Base-by-base conservation (phyloP, 306 rosid genomes). In the Castanopsis chinensis region DNA sequence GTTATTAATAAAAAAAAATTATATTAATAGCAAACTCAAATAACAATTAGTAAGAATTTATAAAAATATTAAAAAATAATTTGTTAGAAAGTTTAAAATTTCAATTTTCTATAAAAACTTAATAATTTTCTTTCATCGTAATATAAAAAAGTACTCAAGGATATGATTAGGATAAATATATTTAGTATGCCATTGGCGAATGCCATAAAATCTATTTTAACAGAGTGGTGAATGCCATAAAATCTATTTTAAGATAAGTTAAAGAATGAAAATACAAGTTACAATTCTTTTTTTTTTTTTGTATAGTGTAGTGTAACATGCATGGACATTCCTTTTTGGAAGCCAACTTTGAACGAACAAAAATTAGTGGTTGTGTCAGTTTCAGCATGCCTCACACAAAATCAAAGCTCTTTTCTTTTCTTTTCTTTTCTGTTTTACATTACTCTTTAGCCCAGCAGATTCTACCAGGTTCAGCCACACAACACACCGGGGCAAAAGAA, bases 331-430 rank as follows among this genome's bases (percentile, higher is more conserved):
- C 73, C 73, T 41, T 87, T 83, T 74, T 71, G 52, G 86, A 76
- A 77, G 83, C 73, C 20, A 78, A 83, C 81, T 88, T 88, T 72
- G 77, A 69, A 82, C 60, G 77, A 92, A 91, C 92, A 85, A 84
- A 78, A 77, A 28, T 75, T 86, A 91, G 96, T 92, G 97, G 95
- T 56, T 61, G 83, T 80, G 96, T 89, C 91, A 92, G 93, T 64
- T 68, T 59, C 56, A 80, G 93, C 97, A 83, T 90, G 95, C 90
- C 87, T 80, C 51, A 63, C 76, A 87, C 74, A 76, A 85, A 60
- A 80, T 57, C 64, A 87, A 87, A 81, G 79, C 86, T 73, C 56
- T 85, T 20, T 73, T 41, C 3, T 41, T 41, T 35, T 6, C 43
- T 6, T 35, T 41, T 41, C 45, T 41, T 37, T 43, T 58, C 49